These are phyloP conservation scores for Pestalotiopsis sp. DNA, from an alignment of 2,329 filamentous ascomycete genomes.

Conservation along the genomic window DNA sequence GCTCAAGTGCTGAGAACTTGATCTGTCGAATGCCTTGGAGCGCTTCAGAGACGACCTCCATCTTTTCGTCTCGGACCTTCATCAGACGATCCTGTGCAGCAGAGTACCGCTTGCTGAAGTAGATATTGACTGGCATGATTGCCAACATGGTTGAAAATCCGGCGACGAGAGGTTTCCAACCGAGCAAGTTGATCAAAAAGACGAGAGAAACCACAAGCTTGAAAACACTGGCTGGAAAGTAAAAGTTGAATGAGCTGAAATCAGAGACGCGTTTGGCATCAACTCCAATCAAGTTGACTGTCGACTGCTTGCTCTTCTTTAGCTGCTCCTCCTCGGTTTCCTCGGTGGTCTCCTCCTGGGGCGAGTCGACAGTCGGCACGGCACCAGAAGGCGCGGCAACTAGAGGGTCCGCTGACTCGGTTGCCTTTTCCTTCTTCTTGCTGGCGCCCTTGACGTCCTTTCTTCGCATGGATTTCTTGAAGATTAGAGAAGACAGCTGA, in stretches of 20 bases:
- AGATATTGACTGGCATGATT: constrained; percentile 70
- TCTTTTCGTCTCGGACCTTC: constrained; percentile 75
- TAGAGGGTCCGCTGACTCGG: constrained; percentile 30
- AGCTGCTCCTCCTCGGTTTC: constrained; percentile 50
- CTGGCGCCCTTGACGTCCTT: constrained; percentile 74
- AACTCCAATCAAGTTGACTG: constrained; percentile 79
- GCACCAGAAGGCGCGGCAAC: constrained; percentile 29
- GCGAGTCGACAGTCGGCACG: constrained; percentile 30
- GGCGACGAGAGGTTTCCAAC: constrained; percentile 68
- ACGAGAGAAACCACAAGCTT: constrained; percentile 67
- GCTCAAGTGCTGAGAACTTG: constrained; percentile 79
- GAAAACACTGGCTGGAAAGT: constrained; percentile 63
- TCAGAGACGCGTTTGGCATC: constrained; percentile 71
- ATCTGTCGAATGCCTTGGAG: constrained; percentile 81
- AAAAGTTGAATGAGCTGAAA: constrained; percentile 67
- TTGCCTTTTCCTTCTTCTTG: constrained; percentile 45
- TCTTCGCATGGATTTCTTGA: constrained; percentile 74
- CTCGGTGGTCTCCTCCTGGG: constrained; percentile 38
- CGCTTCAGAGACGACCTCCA: constrained; percentile 76
- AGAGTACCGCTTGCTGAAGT: constrained; percentile 66
- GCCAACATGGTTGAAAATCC: constrained; percentile 67
- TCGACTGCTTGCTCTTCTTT: constrained; percentile 65
- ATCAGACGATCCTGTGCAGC: constrained; percentile 70
- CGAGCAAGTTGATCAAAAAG: constrained; percentile 71
- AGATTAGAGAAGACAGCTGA: constrained; percentile 72